Evolutionary conservation across 768 basidiomycete genomes (phyloP).

Genomic region (Tephrocybe sp.): DNA sequence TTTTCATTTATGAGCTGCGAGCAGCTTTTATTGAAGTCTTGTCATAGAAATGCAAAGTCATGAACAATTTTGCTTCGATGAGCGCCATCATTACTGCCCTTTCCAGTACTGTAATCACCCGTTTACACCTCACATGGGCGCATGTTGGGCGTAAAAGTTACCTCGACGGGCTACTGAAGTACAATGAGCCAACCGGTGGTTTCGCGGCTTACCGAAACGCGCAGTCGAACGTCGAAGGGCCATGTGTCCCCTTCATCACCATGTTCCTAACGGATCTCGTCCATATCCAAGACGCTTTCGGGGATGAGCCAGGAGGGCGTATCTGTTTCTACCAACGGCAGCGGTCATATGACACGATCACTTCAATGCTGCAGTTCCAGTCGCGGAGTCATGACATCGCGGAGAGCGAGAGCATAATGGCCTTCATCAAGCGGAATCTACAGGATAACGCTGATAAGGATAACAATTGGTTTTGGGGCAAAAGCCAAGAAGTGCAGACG

Average conservation of each 20-base stretch:
- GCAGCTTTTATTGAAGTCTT: no score
- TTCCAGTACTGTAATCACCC: constrained; percentile 54
- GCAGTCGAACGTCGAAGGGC: constrained; percentile 45
- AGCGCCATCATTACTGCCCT: constrained; percentile 64
- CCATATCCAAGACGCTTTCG: constrained; percentile 50
- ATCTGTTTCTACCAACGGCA: constrained; percentile 57
- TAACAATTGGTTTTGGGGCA: constrained; percentile 52
- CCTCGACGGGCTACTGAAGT: constrained; percentile 49
- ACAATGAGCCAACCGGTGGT: constrained; percentile 58
- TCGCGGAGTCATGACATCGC: constrained; percentile 45
- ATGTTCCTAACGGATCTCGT: constrained; percentile 62
- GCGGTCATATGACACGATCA: constrained; percentile 53
- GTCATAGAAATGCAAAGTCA: constrained; percentile 55
- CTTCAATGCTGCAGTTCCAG: constrained; percentile 58
- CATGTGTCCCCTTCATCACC: constrained; percentile 68
- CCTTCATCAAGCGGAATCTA: constrained; percentile 48
- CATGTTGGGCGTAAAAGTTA: constrained; percentile 50
- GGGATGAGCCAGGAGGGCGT: constrained; percentile 32
- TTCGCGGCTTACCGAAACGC: constrained; percentile 54
- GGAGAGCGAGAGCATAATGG: constrained; percentile 42
- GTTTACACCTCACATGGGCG: constrained; percentile 65
- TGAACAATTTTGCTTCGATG: constrained; percentile 69
- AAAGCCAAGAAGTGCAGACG: constrained; percentile 59
- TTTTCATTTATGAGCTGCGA: background rate
- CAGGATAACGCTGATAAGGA: constrained; percentile 38